Percentiles rank a stretch among this genome's conserved stretches.
Conservation (phyloP, 345 rosid species). For the Syzygium aromaticum region DNA sequence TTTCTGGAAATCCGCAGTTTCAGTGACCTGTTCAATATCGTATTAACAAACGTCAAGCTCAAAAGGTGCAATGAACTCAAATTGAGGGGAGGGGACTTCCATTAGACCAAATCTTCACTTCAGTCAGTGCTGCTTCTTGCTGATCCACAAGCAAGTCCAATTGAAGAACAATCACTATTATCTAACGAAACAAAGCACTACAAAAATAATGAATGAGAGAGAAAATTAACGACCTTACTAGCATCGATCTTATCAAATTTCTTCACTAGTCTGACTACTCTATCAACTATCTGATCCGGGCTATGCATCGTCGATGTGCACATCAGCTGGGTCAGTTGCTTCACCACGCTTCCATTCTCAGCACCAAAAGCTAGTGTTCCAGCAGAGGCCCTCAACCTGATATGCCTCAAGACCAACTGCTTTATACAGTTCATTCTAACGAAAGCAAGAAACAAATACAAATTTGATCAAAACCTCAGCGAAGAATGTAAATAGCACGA, state of each 20-base stretch:
- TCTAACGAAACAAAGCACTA: not conserved
- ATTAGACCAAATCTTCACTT: not conserved
- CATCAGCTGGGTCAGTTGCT: constrained; percentile 10
- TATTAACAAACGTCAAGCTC: not conserved
- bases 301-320: constrained; percentile 11
- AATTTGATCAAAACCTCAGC: not conserved
- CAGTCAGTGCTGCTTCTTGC: not conserved
- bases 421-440: constrained; percentile 27
- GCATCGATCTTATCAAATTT: constrained; percentile 46
- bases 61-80: not conserved
- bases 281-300: constrained; percentile 29
- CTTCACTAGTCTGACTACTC: constrained; percentile 42
- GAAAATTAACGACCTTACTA: constrained; percentile 25
- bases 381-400: constrained; percentile 24
- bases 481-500: not conserved
- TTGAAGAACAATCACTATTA: not conserved
- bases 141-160: not conserved
- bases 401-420: constrained; percentile 34
- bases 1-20: constrained; percentile 52
- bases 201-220: not conserved
- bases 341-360: constrained; percentile 14
- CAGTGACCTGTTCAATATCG: constrained; percentile 28
- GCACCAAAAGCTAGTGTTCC: not conserved
- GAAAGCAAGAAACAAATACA: not conserved
- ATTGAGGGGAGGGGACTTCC: not conserved